A percentile compares a stretch with the other conserved stretches of the same genome.
Evolutionary conservation across 352 stramenopile species (phyloP).

Genomic region (Globisporangium irregulare): DNA sequence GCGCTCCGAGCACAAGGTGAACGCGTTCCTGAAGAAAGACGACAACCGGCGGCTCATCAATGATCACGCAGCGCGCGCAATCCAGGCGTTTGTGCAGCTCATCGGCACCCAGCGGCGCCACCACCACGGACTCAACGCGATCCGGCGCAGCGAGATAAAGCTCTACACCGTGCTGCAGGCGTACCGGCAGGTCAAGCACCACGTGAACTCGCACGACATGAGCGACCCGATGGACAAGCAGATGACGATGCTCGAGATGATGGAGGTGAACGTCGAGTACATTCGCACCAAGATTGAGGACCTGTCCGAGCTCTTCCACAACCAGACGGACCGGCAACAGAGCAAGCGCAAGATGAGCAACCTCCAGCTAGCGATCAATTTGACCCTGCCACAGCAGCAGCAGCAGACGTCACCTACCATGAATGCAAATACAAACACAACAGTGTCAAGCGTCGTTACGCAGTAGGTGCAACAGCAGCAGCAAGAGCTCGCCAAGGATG

Average conservation of each 20-base stretch:
- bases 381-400: background rate
- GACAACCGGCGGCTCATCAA: constrained; percentile 58
- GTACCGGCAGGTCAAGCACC: constrained; percentile 59
- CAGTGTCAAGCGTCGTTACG: background rate
- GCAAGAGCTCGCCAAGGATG: background rate
- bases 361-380: constrained; percentile 11
- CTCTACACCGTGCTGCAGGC: constrained; percentile 52
- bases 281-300: constrained; percentile 80
- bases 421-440: background rate
- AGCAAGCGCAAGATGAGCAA: constrained; percentile 20
- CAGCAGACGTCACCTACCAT: too few species aligned
- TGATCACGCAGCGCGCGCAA: constrained; percentile 51
- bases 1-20: constrained; percentile 77
- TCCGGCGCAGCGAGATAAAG: constrained; percentile 43
- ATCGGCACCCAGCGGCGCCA: constrained; percentile 38
- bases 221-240: constrained; percentile 79
- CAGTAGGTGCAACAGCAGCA: constrained; percentile 14
- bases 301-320: constrained; percentile 46
- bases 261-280: constrained; percentile 84
- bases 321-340: constrained; percentile 24
- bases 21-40: constrained; percentile 75
- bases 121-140: constrained; percentile 19
- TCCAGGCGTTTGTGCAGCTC: constrained; percentile 66
- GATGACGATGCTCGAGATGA: constrained; percentile 85
- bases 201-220: constrained; percentile 60